Conservation (phyloP, 768 basidiomycete genomes). For the Chalciporus chontae region DNA sequence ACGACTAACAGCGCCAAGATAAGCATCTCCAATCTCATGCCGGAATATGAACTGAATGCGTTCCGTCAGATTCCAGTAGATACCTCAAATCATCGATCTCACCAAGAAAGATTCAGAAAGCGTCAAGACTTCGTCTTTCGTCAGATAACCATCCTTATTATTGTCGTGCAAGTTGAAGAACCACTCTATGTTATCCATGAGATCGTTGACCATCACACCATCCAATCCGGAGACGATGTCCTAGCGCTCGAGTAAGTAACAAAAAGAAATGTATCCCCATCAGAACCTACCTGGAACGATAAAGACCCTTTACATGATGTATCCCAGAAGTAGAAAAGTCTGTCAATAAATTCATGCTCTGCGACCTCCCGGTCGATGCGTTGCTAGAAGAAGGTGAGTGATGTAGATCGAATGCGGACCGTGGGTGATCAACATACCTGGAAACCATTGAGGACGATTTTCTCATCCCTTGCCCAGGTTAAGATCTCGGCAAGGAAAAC, state of each 20-base stretch:
- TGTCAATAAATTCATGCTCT: constrained; percentile 93
- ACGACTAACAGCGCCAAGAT: constrained; percentile 91
- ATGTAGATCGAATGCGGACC: constrained; percentile 2
- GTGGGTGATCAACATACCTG: constrained; percentile 45
- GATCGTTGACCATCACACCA: constrained; percentile 90
- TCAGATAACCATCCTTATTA: constrained; percentile 92
- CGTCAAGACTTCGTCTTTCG: constrained; percentile 95
- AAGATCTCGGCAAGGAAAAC: constrained; percentile 89
- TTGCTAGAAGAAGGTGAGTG: constrained; percentile 46
- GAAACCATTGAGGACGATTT: constrained; percentile 88
- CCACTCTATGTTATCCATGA: constrained; percentile 99
- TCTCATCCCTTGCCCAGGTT: constrained; percentile 95
- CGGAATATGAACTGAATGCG: constrained; percentile 91
- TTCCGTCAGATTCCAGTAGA: constrained; percentile 2
- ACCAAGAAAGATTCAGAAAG: constrained; percentile 93
- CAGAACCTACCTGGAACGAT: constrained; percentile 71
- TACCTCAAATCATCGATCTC: neutral
- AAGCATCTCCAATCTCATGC: constrained; percentile 93
- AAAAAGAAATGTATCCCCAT: neutral
- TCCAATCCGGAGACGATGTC: constrained; percentile 88
- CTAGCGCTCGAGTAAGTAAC: constrained; percentile 37
- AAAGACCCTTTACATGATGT: constrained; percentile 73
- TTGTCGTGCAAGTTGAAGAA: constrained; percentile 96
- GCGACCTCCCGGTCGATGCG: constrained; percentile 86
- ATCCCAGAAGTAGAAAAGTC: constrained; percentile 96